Percentiles rank a stretch among this genome's conserved stretches.
phyloP scores from a whole-genome alignment of 2,329 filamentous ascomycete genomes.

The Aspergillus novofumigatus region DNA sequence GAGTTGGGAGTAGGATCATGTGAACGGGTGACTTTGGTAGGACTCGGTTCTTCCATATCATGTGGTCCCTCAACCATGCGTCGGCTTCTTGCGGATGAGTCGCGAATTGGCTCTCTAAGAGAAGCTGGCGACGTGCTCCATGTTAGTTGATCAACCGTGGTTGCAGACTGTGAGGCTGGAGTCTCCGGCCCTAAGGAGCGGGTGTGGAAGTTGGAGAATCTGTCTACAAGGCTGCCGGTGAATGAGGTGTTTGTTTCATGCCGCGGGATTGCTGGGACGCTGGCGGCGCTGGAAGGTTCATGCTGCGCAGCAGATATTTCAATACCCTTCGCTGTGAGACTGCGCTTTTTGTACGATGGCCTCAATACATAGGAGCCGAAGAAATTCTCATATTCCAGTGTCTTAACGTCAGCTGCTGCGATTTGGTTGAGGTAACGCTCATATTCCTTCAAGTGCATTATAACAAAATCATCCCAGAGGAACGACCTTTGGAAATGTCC shows the following conservation, averaged over 20 bases:
- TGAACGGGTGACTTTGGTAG: neutral
- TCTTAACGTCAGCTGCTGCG: slow-evolving; percentile 20
- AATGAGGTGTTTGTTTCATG: slow-evolving; percentile 16
- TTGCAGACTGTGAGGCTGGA: slow-evolving; percentile 5
- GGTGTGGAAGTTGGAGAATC: slow-evolving; percentile 21
- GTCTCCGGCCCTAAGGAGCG: slow-evolving; percentile 15
- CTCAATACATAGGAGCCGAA: slow-evolving; percentile 31
- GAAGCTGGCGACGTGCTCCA: slow-evolving; percentile 5
- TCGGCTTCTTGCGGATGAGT: neutral
- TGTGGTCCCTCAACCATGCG: neutral
- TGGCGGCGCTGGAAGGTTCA: slow-evolving; percentile 1
- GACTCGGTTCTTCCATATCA: neutral
- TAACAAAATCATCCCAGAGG: slow-evolving; percentile 46
- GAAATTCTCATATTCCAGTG: slow-evolving; percentile 36
- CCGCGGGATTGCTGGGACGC: neutral
- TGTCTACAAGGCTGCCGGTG: slow-evolving; percentile 23
- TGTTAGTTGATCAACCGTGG: slow-evolving; percentile 12
- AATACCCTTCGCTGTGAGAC: slow-evolving; percentile 30
- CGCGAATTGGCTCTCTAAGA: neutral
- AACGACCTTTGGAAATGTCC: slow-evolving; percentile 32
- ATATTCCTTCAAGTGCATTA: slow-evolving; percentile 37
- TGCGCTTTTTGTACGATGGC: slow-evolving; percentile 35
- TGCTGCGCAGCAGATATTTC: slow-evolving; percentile 26
- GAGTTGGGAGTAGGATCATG: neutral
- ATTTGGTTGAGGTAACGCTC: slow-evolving; percentile 29